Conservation (phyloP, 345 rosid species). For the Rhodamnia argentea region DNA sequence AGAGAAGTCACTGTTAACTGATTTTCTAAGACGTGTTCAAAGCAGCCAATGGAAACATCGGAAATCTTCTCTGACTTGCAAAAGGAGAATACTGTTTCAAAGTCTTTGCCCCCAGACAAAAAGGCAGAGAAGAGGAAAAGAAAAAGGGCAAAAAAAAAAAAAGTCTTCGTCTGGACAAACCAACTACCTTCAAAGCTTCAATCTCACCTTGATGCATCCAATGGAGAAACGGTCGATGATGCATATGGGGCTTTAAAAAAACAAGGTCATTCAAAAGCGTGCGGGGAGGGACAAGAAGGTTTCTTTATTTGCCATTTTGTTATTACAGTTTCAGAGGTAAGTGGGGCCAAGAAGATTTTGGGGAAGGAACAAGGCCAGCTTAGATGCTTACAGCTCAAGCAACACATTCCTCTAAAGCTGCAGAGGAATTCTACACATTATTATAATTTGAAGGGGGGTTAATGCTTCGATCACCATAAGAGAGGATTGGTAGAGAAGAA, state of each 20-base stretch:
- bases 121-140: background rate
- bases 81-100: background rate
- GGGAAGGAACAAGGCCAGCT: constrained; percentile 4
- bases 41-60: background rate
- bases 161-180: background rate
- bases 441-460: background rate
- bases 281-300: background rate
- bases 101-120: background rate
- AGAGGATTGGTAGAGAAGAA: background rate
- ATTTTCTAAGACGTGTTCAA: background rate
- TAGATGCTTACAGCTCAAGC: constrained; percentile 11
- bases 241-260: background rate
- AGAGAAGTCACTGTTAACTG: background rate
- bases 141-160: background rate
- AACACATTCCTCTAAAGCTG: constrained; percentile 3
- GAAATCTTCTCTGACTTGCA: background rate
- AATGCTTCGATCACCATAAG: background rate
- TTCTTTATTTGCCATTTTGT: background rate
- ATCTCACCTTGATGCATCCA: background rate
- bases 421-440: background rate
- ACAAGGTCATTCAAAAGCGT: background rate
- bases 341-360: background rate
- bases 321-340: background rate
- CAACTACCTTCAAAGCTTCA: background rate
- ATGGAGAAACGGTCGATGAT: background rate